phyloP scores from a whole-genome alignment of 495 filamentous ascomycete species.

The Penicillium cinerascens region DNA sequence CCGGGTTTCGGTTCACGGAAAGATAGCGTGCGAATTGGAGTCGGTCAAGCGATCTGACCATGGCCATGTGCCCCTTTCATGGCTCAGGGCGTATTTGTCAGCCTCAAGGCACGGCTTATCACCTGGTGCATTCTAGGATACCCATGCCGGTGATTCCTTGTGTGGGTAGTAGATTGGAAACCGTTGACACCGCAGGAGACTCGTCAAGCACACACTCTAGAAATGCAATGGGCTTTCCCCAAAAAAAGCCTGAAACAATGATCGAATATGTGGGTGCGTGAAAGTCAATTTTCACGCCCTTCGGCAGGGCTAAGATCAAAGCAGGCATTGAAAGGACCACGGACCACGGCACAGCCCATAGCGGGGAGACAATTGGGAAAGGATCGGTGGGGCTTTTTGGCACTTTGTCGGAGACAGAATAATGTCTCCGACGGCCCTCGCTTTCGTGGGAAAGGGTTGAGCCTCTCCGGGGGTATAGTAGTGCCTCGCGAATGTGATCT shows the following conservation, averaged over 20 bases:
- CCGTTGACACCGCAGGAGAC: background rate
- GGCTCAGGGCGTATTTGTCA: background rate
- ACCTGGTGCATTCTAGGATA: background rate
- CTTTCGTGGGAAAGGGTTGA: background rate
- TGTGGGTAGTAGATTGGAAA: background rate
- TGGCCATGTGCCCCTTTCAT: background rate
- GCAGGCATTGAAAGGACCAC: slow-evolving; percentile 13
- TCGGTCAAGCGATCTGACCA: background rate
- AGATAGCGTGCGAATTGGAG: background rate
- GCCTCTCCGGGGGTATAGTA: background rate
- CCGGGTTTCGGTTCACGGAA: background rate
- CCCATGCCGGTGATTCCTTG: background rate
- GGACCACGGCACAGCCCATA: slow-evolving; percentile 23
- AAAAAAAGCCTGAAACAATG: background rate
- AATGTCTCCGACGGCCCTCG: background rate
- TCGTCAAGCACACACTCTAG: background rate
- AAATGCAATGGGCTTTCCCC: background rate
- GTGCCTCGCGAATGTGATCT: background rate
- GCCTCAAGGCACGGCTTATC: background rate
- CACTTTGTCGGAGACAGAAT: background rate
- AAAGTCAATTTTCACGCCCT: slow-evolving; percentile 40
- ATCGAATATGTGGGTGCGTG: background rate
- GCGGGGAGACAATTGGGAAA: slow-evolving; percentile 35
- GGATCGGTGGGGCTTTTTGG: slow-evolving; percentile 24
- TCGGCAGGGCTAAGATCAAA: slow-evolving; percentile 29